phyloP scores from a whole-genome alignment of 108 stramenopile genomes.

The Schizochytrium sp. region DNA sequence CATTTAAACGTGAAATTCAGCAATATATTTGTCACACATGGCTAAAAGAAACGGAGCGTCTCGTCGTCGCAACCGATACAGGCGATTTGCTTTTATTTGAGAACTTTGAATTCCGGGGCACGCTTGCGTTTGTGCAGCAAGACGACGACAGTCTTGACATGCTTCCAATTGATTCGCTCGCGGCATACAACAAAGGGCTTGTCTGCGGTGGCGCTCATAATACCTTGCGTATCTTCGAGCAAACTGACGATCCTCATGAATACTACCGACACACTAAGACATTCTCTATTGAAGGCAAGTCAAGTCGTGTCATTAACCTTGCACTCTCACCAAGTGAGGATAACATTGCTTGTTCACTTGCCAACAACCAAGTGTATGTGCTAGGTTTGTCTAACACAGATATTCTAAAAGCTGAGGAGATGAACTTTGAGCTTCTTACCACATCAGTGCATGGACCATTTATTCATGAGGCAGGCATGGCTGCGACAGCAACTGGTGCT shows the following conservation, averaged over 20 bases:
- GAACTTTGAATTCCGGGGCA: constrained; percentile 68
- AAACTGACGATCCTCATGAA: constrained; percentile 66
- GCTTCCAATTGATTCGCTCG: constrained; percentile 19
- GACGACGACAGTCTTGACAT: constrained; percentile 57
- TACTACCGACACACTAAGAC: constrained; percentile 60
- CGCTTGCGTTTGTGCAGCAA: constrained; percentile 57
- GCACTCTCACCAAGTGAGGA: constrained; percentile 70
- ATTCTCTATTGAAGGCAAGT: constrained; percentile 63
- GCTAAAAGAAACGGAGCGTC: constrained; percentile 68
- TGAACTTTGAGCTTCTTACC: constrained; percentile 11
- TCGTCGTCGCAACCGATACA: constrained; percentile 69
- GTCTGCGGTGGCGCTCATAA: constrained; percentile 64
- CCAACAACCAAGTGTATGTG: constrained; percentile 65
- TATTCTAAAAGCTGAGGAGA: constrained; percentile 67
- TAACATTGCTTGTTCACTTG: constrained; percentile 59
- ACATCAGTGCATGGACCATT: constrained; percentile 46
- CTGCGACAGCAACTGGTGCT: not conserved
- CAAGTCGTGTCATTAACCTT: constrained; percentile 63
- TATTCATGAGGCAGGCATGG: not conserved
- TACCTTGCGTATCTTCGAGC: constrained; percentile 65
- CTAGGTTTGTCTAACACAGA: constrained; percentile 61
- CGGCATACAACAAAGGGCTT: constrained; percentile 67
- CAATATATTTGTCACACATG: constrained; percentile 72
- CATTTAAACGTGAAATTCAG: constrained; percentile 68
- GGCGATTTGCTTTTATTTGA: constrained; percentile 72